Evolutionary conservation across 805 yeast species (phyloP).

Genomic region (Hanseniaspora osmophila): DNA sequence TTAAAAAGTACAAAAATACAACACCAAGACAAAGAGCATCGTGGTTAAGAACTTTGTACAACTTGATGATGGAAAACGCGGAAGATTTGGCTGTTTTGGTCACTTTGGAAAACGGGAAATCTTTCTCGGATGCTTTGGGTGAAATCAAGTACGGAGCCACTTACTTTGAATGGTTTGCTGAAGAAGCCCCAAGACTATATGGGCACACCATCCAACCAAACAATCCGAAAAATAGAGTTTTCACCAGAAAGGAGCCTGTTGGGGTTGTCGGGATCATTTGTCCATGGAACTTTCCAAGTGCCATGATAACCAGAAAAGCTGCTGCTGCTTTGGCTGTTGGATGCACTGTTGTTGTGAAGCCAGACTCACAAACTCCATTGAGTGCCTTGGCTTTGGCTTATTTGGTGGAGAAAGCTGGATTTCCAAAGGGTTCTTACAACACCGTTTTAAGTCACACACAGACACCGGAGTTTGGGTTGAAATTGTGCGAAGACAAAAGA

Average conservation of each 20-base stretch:
- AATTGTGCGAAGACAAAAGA: constrained; percentile 32
- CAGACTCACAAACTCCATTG: constrained; percentile 49
- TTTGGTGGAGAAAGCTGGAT: constrained; percentile 44
- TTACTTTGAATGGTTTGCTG: constrained; percentile 81
- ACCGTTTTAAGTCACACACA: constrained; percentile 34
- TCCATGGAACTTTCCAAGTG: constrained; percentile 58
- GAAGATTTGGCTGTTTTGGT: constrained; percentile 44
- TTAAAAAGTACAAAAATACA: constrained; percentile 32
- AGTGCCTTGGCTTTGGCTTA: constrained; percentile 43
- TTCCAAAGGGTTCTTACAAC: constrained; percentile 45
- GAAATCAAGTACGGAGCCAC: constrained; percentile 50
- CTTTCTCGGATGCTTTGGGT: constrained; percentile 38
- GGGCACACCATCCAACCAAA: constrained; percentile 45
- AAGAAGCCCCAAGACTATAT: constrained; percentile 42
- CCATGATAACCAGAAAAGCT: constrained; percentile 53
- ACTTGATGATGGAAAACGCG: constrained; percentile 38
- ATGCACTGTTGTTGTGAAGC: constrained; percentile 45
- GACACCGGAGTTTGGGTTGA: constrained; percentile 40
- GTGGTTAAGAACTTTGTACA: constrained; percentile 35
- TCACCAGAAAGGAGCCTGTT: constrained; percentile 43
- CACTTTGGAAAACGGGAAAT: constrained; percentile 50
- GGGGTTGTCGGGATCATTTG: constrained; percentile 52
- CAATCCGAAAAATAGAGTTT: constrained; percentile 35
- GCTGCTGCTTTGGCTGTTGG: constrained; percentile 58
- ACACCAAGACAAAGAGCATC: constrained; percentile 35